Percentiles rank a stretch among this genome's conserved stretches.
These are phyloP conservation scores for Cyberlindnera saturnus DNA, from an alignment of 805 yeast species.

Conservation along the genomic window DNA sequence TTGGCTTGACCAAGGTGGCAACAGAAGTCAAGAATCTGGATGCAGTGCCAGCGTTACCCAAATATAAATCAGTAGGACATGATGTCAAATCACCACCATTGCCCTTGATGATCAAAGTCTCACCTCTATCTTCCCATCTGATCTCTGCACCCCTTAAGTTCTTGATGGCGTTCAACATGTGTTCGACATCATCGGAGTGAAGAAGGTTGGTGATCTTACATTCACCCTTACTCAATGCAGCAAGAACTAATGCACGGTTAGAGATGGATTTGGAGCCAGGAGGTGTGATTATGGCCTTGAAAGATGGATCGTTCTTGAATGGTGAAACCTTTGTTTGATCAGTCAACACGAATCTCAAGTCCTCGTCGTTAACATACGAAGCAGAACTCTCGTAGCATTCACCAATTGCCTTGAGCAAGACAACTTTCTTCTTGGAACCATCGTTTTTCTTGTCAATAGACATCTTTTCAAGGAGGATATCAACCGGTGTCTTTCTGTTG, in stretches of 20 bases:
- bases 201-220: conserved; percentile 79
- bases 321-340: conserved; percentile 71
- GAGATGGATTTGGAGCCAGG: conserved; percentile 98
- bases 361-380: conserved; percentile 74
- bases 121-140: conserved; percentile 82
- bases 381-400: conserved; percentile 86
- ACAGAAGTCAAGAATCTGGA: conserved; percentile 91
- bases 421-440: conserved; percentile 85
- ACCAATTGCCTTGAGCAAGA: conserved; percentile 78
- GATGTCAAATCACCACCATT: conserved; percentile 77
- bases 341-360: conserved; percentile 73
- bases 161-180: conserved; percentile 84
- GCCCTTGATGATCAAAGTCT: conserved; percentile 76
- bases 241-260: conserved; percentile 87
- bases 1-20: conserved; percentile 69
- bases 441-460: conserved; percentile 95
- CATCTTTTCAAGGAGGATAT: conserved; percentile 74
- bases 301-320: conserved; percentile 31
- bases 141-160: conserved; percentile 77
- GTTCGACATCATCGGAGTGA: conserved; percentile 94
- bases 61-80: conserved; percentile 61
- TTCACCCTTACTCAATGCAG: conserved; percentile 84
- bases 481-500: conserved; percentile 66
- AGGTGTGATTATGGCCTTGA: conserved; percentile 52
- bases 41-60: conserved; percentile 98